These are phyloP conservation scores for Urtica urens DNA, from an alignment of 306 rosid genomes.

Conservation along the genomic window DNA sequence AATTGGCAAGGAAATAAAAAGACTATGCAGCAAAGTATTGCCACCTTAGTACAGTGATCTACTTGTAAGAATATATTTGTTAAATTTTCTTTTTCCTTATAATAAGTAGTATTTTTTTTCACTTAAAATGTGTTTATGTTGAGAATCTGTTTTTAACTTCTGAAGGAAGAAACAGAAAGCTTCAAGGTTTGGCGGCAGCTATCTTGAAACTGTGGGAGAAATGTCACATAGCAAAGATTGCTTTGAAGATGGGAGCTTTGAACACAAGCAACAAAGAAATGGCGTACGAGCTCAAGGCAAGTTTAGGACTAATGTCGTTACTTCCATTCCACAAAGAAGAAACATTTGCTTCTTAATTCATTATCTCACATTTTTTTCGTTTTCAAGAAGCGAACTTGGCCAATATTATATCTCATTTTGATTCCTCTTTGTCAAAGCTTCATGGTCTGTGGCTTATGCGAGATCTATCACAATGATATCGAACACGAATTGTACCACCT, in stretches of 20 bases:
- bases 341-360: neutral
- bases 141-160: conserved; percentile 15
- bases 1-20: too few species aligned
- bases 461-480: neutral
- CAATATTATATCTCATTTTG: neutral
- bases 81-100: too few species aligned
- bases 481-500: conserved; percentile 15
- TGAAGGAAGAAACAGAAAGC: conserved; percentile 74
- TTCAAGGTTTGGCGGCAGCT: conserved; percentile 77
- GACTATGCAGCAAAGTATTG: too few species aligned
- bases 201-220: conserved; percentile 80
- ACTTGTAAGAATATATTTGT: too few species aligned
- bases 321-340: conserved; percentile 1
- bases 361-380: neutral
- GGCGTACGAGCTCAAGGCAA: conserved; percentile 78
- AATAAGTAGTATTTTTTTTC: too few species aligned
- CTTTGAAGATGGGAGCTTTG: conserved; percentile 61
- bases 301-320: conserved; percentile 21
- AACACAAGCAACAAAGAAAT: conserved; percentile 62
- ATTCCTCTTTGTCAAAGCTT: neutral
- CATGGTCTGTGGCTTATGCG: conserved; percentile 1
- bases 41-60: too few species aligned
- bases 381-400: neutral
- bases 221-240: conserved; percentile 64
- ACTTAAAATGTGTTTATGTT: conserved; percentile 5